phyloP scores from a whole-genome alignment of 2,329 filamentous ascomycete genomes.

The Ophidiomyces ophidiicola region DNA sequence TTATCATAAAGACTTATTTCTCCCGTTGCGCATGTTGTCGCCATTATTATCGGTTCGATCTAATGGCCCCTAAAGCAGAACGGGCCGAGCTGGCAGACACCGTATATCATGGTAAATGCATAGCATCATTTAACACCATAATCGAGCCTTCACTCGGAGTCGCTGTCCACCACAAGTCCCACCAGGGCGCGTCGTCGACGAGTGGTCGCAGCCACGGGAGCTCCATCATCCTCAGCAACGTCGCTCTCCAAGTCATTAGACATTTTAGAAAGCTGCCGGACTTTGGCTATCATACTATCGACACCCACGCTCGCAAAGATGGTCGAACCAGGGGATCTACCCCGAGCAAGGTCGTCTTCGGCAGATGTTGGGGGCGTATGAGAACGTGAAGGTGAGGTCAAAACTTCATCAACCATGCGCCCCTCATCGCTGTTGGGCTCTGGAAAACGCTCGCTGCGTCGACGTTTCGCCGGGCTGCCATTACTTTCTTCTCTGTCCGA shows the following conservation, averaged over 20 bases:
- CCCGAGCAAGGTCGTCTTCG: slow-evolving; percentile 24
- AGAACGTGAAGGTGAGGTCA: slow-evolving; percentile 6
- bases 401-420: slow-evolving; percentile 10
- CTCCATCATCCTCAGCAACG: slow-evolving; percentile 22
- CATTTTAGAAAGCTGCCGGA: neutral
- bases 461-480: slow-evolving; percentile 7
- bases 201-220: slow-evolving; percentile 20
- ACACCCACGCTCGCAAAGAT: slow-evolving; percentile 8
- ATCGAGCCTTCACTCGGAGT: slow-evolving; percentile 28
- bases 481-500: slow-evolving; percentile 16
- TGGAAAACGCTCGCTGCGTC: slow-evolving; percentile 3
- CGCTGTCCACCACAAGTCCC: slow-evolving; percentile 34
- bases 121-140: neutral
- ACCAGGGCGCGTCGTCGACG: slow-evolving; percentile 26
- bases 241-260: neutral
- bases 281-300: slow-evolving; percentile 7
- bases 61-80: too few species aligned
- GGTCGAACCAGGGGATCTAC: slow-evolving; percentile 13
- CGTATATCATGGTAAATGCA: neutral
- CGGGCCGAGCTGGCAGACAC: too few species aligned
- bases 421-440: slow-evolving; percentile 10
- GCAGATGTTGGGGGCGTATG: slow-evolving; percentile 20
- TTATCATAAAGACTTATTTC: too few species aligned
- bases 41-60: too few species aligned
- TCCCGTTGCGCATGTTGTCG: too few species aligned